Base-by-base conservation (phyloP, 2,329 filamentous ascomycete genomes). In the Niveomyces coronatus region DNA sequence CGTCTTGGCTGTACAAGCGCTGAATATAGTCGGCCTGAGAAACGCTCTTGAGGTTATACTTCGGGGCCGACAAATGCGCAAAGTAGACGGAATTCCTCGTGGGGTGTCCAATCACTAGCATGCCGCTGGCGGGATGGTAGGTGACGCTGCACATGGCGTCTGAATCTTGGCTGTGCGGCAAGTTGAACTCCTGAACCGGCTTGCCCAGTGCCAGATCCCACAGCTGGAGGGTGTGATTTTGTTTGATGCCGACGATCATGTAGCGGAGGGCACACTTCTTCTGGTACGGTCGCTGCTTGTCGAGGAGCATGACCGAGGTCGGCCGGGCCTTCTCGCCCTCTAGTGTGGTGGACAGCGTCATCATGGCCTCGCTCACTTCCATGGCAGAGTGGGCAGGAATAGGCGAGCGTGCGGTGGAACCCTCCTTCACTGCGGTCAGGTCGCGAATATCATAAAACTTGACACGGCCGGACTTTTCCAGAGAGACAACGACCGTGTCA, bases 41-140 rank as follows among this genome's bases (percentile, higher is more conserved):
- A 60, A 95, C 75, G 47, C 76, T 72, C 64, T 75, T 77, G 44
- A 96, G 68, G 51, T 81, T 85, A 66, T 98, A 96, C 61, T 86
- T 86, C 15, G 91, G 91, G 28, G 88, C 89, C 37, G 89, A 96
- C 26, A 98, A 68, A 53, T 96, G 89, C 35, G 95, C 78, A 63
- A 98, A 94, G 66, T 95, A 98, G 59, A 98, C 80, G 7, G 88
- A 95, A 65, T 98, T 98, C 46, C 91, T 79, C 2, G 89, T 96
- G 9, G 93, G 91, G 54, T 98, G 91, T 24, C 89, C 93, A 44
- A 98, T 83, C 44, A 93, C 78, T 54, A 98, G 84, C 65, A 96
- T 94, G 41, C 89, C 88, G 20, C 88, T 91, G 46, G 79, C 74
- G 5, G 91, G 82, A 57, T 98, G 88, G 58, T 96, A 98, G 55